Evolutionary conservation across 805 yeast species (phyloP), one percentile per base, ranked within the genome.

Genomic region (Candida patagonica): DNA sequence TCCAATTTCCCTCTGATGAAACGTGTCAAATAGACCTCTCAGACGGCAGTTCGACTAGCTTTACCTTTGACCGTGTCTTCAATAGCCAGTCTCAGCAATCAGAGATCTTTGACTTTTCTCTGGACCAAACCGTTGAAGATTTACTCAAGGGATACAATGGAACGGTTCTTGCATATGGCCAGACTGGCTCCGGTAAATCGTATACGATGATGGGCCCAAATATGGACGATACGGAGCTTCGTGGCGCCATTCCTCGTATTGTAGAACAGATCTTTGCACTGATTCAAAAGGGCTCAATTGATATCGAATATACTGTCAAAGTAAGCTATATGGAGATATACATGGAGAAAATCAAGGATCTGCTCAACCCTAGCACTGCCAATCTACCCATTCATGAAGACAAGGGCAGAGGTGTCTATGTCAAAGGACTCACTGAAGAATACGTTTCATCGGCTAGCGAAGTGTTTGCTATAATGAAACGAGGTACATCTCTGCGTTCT

Each of bases 261-360:
- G 69, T 81, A 13, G 79, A 78, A 37, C 71, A 71, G 42, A 64
- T 87, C 4, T 87, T 85, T 53, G 61, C 67, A 13, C 63, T 65
- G 30, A 78, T 81, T 10, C 57, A 64, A 26, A 50, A 61, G 16
- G 61, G 74, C 3, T 59, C 64, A n/a, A 46, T 60, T 4, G 73
- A 74, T 13, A 65, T 73, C 7, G 87, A 82, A 49, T 78, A 71
- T 51, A 73, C 75, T 1, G 78, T 85, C 8, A 73, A 76, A 4
- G 79, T 83, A 1, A 76, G 85, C 10, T 79, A 76, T 47, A 68
- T 84, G 77, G 96, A 88, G 53, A 76, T 88, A 9, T 81, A 83
- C 57, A 73, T 81, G 68, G 96, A 88, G 47, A 73, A 71, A 32
- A 71, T 87, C 30, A 65, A 71, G 45, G 96, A 88, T 56, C 63